Evolutionary conservation across 768 basidiomycete genomes (phyloP).

Genomic region (Hygrocybe coccinea): DNA sequence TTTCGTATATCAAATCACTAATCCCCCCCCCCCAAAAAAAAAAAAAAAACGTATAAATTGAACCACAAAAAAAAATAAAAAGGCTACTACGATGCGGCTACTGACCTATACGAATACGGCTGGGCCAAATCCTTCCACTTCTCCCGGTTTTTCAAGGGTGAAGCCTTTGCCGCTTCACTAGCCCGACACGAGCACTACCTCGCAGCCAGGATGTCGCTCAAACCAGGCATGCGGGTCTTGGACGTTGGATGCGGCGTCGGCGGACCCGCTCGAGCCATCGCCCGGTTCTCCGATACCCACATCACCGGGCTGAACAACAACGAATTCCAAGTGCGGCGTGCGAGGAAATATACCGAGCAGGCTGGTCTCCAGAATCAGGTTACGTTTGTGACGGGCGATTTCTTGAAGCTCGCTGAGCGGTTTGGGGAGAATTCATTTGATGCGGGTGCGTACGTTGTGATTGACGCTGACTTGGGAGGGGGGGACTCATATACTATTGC

Average conservation of each 20-base stretch:
- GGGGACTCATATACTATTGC: neutral
- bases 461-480: neutral
- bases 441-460: conserved; percentile 60
- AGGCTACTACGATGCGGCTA: conserved; percentile 98
- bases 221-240: conserved; percentile 90
- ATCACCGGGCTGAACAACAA: conserved; percentile 94
- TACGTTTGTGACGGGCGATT: conserved; percentile 86
- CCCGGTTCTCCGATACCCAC: conserved; percentile 78
- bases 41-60: neutral
- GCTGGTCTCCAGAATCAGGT: conserved; percentile 75
- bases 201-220: conserved; percentile 75
- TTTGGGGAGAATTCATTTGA: conserved; percentile 94
- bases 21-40: neutral
- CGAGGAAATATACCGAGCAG: conserved; percentile 71
- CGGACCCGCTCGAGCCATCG: conserved; percentile 94
- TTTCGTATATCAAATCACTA: no score
- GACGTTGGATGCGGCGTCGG: conserved; percentile 99
- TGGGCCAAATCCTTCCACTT: conserved; percentile 94
- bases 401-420: conserved; percentile 88
- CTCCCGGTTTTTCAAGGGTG: conserved; percentile 93
- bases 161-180: conserved; percentile 64
- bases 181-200: conserved; percentile 99
- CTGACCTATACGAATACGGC: conserved; percentile 91
- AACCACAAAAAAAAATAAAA: no score
- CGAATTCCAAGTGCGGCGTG: conserved; percentile 88